A percentile compares a stretch with the other conserved stretches of the same genome.
Conservation (phyloP, 1,284 basidiomycete genomes). For the Ustilago sp. region DNA sequence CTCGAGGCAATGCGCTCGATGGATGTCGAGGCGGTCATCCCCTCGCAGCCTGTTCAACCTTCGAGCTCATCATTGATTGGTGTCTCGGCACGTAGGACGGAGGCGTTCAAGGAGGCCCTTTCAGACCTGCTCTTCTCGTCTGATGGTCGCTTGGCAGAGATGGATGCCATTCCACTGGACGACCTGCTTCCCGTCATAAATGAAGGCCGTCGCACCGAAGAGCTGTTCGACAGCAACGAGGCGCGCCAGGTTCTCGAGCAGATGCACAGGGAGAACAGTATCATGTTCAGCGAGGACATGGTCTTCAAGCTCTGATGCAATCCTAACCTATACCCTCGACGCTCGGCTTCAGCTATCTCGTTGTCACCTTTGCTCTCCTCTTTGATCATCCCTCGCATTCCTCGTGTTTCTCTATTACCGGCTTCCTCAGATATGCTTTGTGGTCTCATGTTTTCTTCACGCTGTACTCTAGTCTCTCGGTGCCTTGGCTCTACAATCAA, state of each 20-base stretch:
- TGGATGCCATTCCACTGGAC: slow-evolving; percentile 76
- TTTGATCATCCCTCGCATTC: neutral
- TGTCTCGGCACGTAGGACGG: slow-evolving; percentile 36
- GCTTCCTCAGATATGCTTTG: slow-evolving; percentile 5
- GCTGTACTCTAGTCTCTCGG: slow-evolving; percentile 10
- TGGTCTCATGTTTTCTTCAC: slow-evolving; percentile 2
- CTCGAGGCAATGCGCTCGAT: slow-evolving; percentile 58
- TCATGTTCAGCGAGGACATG: slow-evolving; percentile 76
- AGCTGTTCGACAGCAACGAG: slow-evolving; percentile 83
- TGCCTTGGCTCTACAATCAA: neutral
- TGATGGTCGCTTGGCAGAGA: slow-evolving; percentile 72
- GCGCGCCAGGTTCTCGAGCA: slow-evolving; percentile 73
- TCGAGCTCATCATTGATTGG: slow-evolving; percentile 19
- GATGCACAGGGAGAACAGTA: slow-evolving; percentile 85
- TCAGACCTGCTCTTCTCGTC: slow-evolving; percentile 74
- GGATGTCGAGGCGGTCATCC: slow-evolving; percentile 37
- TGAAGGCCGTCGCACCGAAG: slow-evolving; percentile 77
- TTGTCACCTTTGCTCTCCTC: neutral
- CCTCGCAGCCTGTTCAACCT: slow-evolving; percentile 19
- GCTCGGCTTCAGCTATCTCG: neutral
- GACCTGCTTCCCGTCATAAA: slow-evolving; percentile 84
- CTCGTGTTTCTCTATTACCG: neutral
- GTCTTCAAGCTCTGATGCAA: slow-evolving; percentile 45
- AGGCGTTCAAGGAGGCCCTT: slow-evolving; percentile 74
- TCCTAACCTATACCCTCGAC: slow-evolving; percentile 22